phyloP scores from a whole-genome alignment of 2,329 filamentous ascomycete genomes.

The Hypocreales sp. region DNA sequence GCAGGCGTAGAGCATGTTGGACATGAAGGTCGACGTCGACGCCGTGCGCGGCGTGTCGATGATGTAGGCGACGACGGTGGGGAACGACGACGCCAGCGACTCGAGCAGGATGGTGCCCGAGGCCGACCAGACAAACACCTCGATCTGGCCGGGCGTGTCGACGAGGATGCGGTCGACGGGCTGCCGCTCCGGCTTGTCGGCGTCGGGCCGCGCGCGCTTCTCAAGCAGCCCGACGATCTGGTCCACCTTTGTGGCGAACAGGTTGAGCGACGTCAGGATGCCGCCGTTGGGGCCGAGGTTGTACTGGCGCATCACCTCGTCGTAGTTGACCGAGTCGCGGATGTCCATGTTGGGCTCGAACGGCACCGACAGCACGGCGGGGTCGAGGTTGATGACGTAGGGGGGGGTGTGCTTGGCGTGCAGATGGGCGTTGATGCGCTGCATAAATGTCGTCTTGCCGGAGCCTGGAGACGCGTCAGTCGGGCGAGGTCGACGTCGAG shows the following conservation, averaged over 20 bases:
- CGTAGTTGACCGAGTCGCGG: conserved; percentile 96
- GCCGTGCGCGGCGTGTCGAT: conserved; percentile 92
- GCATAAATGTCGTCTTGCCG: conserved; percentile 99
- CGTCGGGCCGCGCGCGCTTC: conserved; percentile 60
- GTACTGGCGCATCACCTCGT: conserved; percentile 99
- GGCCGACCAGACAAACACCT: conserved; percentile 97
- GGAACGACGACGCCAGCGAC: conserved; percentile 83
- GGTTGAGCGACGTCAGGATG: conserved; percentile 86
- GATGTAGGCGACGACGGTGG: conserved; percentile 92
- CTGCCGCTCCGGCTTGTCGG: conserved; percentile 41
- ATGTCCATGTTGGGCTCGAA: conserved; percentile 99
- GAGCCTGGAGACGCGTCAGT: conserved; percentile 41
- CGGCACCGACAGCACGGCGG: conserved; percentile 81
- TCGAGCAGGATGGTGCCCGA: conserved; percentile 89
- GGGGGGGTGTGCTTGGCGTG: conserved; percentile 68
- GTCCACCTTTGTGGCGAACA: conserved; percentile 96
- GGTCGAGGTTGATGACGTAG: conserved; percentile 95
- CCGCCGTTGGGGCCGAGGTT: conserved; percentile 95
- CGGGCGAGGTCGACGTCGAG: not conserved
- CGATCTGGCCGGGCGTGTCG: conserved; percentile 94
- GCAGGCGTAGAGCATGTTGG: conserved; percentile 98
- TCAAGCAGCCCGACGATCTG: conserved; percentile 82
- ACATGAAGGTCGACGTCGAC: conserved; percentile 96
- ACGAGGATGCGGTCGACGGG: conserved; percentile 74
- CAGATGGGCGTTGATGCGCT: conserved; percentile 86